These are phyloP conservation scores for Phytophthora vignae DNA, from an alignment of 352 stramenopile genomes.

Conservation along the genomic window DNA sequence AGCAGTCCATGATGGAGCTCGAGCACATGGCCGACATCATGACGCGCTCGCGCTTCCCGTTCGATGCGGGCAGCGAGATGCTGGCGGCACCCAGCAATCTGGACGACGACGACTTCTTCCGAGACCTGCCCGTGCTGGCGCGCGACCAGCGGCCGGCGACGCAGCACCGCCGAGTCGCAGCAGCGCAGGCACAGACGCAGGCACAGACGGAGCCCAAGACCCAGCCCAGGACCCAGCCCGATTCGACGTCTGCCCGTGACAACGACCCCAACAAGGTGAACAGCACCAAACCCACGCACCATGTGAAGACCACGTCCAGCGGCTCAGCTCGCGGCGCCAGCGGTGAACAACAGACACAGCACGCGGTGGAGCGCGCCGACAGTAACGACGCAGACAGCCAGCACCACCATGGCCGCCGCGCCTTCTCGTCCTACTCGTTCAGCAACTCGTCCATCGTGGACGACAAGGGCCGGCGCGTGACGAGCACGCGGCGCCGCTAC, in stretches of 20 bases:
- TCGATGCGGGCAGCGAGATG: slow-evolving; percentile 26
- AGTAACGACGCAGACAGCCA: slow-evolving; percentile 3
- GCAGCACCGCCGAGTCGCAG: background rate
- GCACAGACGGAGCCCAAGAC: background rate
- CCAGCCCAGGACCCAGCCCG: background rate
- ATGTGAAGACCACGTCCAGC: background rate
- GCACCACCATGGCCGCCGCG: slow-evolving; percentile 2
- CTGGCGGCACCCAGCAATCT: slow-evolving; percentile 28
- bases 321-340: background rate
- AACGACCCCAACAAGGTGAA: slow-evolving; percentile 6
- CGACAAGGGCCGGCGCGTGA: slow-evolving; percentile 42
- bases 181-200: background rate
- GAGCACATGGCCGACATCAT: slow-evolving; percentile 48
- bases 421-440: slow-evolving; percentile 52
- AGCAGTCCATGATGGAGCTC: slow-evolving; percentile 57
- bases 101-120: slow-evolving; percentile 63
- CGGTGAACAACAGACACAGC: background rate
- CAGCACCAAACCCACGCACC: background rate
- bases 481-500: slow-evolving; percentile 49
- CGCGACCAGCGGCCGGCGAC: slow-evolving; percentile 24
- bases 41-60: slow-evolving; percentile 29
- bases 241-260: background rate
- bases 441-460: slow-evolving; percentile 46
- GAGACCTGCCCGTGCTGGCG: slow-evolving; percentile 45
- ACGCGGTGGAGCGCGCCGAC: background rate